phyloP scores from a whole-genome alignment of 176 grass and related monocot species.

The Carex kokanica region DNA sequence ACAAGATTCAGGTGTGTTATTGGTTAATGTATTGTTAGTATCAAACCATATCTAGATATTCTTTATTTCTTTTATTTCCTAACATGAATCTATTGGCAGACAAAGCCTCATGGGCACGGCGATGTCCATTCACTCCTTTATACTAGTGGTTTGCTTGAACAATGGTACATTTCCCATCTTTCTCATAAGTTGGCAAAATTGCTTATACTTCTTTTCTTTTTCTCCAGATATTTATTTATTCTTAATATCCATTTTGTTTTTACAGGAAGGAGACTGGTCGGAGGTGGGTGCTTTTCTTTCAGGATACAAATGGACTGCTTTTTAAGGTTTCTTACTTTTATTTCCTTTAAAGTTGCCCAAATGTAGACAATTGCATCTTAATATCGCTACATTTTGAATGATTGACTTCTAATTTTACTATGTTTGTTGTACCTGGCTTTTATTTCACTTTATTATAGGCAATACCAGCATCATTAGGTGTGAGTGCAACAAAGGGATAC shows the following conservation, averaged over 20 bases:
- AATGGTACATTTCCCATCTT: conserved; percentile 54
- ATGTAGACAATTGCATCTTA: background rate
- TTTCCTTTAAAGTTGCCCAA: conserved; percentile 24
- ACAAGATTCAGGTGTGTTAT: conserved; percentile 80
- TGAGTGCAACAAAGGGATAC: conserved; percentile 82
- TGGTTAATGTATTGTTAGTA: conserved; percentile 13
- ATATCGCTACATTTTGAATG: background rate
- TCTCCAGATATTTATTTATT: conserved; percentile 3
- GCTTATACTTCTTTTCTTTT: background rate
- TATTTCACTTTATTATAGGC: conserved; percentile 46
- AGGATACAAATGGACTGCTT: conserved; percentile 94
- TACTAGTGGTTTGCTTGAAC: conserved; percentile 77
- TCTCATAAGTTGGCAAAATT: conserved; percentile 27
- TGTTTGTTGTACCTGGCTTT: background rate
- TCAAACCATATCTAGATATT: background rate
- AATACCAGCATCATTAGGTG: conserved; percentile 92
- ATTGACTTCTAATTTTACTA: background rate
- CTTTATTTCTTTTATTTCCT: conserved; percentile 6
- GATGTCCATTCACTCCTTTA: conserved; percentile 97
- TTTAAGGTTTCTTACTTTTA: conserved; percentile 65
- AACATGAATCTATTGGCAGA: conserved; percentile 46
- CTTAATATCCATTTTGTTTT: conserved; percentile 28
- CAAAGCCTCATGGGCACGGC: conserved; percentile 95
- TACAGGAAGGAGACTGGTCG: conserved; percentile 51
- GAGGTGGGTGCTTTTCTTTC: conserved; percentile 96